phyloP scores from a whole-genome alignment of 2,329 filamentous ascomycete species.

The Arthrinium puccinioides region DNA sequence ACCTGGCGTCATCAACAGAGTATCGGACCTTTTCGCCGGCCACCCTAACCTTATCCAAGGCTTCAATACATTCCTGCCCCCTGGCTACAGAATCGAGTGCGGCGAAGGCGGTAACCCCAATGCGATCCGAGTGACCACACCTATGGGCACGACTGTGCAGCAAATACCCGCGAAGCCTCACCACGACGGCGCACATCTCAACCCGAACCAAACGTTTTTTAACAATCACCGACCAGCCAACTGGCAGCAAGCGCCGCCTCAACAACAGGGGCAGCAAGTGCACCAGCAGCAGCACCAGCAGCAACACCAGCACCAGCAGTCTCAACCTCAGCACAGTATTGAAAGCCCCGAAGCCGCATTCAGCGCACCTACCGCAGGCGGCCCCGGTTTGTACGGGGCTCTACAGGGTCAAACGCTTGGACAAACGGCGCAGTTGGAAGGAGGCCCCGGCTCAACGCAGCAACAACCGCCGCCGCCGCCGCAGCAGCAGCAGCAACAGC shows the following conservation, averaged over 20 bases:
- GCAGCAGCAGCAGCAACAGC: no score
- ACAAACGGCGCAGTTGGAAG: slow-evolving; percentile 23
- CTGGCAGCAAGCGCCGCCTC: slow-evolving; percentile 40
- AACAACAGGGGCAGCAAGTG: neutral
- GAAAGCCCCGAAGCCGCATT: slow-evolving; percentile 58
- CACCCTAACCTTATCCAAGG: slow-evolving; percentile 94
- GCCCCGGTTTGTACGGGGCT: slow-evolving; percentile 40
- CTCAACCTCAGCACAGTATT: slow-evolving; percentile 50
- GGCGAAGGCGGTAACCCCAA: slow-evolving; percentile 91
- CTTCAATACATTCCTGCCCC: slow-evolving; percentile 95
- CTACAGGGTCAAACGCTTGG: slow-evolving; percentile 26
- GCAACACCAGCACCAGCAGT: slow-evolving; percentile 28
- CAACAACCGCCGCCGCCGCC: no score
- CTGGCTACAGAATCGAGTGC: slow-evolving; percentile 94
- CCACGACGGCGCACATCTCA: slow-evolving; percentile 32
- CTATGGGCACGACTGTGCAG: slow-evolving; percentile 92
- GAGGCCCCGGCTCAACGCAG: slow-evolving; percentile 16
- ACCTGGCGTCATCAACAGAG: slow-evolving; percentile 91
- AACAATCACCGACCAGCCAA: slow-evolving; percentile 37
- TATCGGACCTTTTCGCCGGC: slow-evolving; percentile 91
- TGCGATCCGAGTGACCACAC: slow-evolving; percentile 92
- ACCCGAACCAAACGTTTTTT: slow-evolving; percentile 35
- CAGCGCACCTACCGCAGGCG: slow-evolving; percentile 48
- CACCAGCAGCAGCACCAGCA: neutral
- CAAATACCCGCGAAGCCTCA: slow-evolving; percentile 58